These are phyloP conservation scores for Alternaria arborescens DNA, from an alignment of 2,329 filamentous ascomycete species.

Conservation along the genomic window DNA sequence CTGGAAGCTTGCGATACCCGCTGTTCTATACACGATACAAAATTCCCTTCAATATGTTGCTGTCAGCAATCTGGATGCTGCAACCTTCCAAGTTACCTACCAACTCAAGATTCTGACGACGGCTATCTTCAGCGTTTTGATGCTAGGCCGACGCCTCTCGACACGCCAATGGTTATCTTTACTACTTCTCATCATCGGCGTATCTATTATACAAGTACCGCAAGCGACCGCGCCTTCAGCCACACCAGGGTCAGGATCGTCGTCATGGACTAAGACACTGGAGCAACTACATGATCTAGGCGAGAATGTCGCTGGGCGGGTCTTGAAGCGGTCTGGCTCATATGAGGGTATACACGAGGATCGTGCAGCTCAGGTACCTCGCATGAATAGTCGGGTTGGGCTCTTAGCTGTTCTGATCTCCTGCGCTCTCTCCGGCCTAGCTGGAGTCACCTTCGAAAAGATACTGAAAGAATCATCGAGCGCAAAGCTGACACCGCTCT, in stretches of 20 bases:
- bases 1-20: conserved; percentile 93
- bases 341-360: conserved; percentile 86
- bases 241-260: conserved; percentile 66
- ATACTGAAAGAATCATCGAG: conserved; percentile 82
- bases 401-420: conserved; percentile 79
- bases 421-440: conserved; percentile 82
- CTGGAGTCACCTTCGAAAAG: conserved; percentile 89
- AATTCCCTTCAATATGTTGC: conserved; percentile 95
- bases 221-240: conserved; percentile 63
- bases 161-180: conserved; percentile 81
- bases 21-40: conserved; percentile 86
- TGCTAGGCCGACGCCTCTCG: conserved; percentile 76
- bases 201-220: conserved; percentile 85
- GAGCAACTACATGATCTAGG: conserved; percentile 76
- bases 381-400: conserved; percentile 81
- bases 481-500: conserved; percentile 77
- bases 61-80: conserved; percentile 87
- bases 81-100: conserved; percentile 92
- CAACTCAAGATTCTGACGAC: conserved; percentile 95
- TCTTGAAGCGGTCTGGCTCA: conserved; percentile 76
- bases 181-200: conserved; percentile 79
- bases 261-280: conserved; percentile 80
- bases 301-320: conserved; percentile 57
- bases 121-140: conserved; percentile 82
- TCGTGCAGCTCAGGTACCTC: conserved; percentile 59